Evolutionary conservation across 1,284 basidiomycete genomes (phyloP).

Genomic region (Takashimella koratensis): DNA sequence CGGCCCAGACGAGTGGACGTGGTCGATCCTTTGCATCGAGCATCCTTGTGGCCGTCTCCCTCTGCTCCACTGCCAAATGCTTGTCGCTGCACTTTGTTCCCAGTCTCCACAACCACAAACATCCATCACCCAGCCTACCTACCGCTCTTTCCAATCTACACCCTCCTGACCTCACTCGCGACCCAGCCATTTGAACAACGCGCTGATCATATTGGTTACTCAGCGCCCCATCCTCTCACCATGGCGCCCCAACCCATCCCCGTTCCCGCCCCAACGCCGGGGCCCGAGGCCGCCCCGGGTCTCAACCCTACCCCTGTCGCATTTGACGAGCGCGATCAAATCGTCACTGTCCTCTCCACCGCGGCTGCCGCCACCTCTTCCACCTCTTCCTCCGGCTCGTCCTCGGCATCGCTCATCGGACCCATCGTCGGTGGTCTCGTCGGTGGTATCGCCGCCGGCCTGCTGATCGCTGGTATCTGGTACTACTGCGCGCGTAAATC

Average conservation of each 20-base stretch:
- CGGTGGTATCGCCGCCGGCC: slow-evolving; percentile 25
- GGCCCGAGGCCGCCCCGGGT: no score
- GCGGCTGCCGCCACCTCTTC: slow-evolving; percentile 1
- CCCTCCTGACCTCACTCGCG: no score
- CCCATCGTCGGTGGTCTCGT: slow-evolving; percentile 32
- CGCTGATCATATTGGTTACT: no score
- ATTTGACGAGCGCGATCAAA: slow-evolving; percentile 1
- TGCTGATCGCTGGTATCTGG: slow-evolving; percentile 13
- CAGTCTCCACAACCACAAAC: no score
- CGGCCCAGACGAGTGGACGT: no score
- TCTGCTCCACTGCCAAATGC: no score
- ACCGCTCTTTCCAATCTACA: no score
- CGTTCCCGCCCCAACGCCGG: not conserved
- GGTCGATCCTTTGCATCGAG: no score
- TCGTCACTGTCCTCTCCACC: slow-evolving; percentile 13
- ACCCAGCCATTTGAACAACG: no score
- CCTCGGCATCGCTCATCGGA: slow-evolving; percentile 6
- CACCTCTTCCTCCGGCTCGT: not conserved
- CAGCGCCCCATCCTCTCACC: not conserved
- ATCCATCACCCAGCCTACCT: no score
- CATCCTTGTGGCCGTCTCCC: no score
- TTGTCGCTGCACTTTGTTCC: no score
- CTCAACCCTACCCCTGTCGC: slow-evolving; percentile 1
- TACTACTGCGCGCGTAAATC: slow-evolving; percentile 19
- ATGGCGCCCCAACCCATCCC: slow-evolving; percentile 4